A percentile compares a stretch with the other conserved stretches of the same genome.
phyloP scores from a whole-genome alignment of 768 basidiomycete genomes.

The Glaciozyma martinii region DNA sequence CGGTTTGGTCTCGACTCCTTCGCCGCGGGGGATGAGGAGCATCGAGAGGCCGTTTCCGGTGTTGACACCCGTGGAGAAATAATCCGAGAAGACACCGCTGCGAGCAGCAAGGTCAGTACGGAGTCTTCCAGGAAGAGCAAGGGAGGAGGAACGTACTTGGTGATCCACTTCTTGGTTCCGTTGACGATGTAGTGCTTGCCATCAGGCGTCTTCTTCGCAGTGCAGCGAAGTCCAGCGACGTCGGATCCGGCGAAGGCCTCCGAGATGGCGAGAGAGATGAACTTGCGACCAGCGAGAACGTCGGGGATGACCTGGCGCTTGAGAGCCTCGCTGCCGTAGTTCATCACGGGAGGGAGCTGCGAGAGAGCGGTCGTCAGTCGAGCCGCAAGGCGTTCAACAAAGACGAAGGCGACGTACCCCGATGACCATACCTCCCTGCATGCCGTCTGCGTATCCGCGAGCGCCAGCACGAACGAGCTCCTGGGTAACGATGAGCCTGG shows the following conservation, averaged over 20 bases:
- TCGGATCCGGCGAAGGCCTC: conserved; percentile 32
- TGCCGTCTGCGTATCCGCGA: conserved; percentile 29
- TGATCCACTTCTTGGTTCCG: conserved; percentile 30
- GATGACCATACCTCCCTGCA: conserved; percentile 4
- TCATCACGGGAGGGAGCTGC: conserved; percentile 45
- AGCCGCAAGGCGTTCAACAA: conserved; percentile 69
- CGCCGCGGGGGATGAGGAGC: conserved; percentile 34
- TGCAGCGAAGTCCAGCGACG: conserved; percentile 40
- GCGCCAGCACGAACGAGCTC: conserved; percentile 22
- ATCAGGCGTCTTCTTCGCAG: conserved; percentile 34
- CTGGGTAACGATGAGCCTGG: conserved; percentile 23
- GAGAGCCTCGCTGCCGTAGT: conserved; percentile 29
- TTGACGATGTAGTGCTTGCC: conserved; percentile 35
- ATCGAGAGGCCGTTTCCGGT: conserved; percentile 36
- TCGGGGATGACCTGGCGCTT: conserved; percentile 30
- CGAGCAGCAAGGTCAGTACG: conserved; percentile 3
- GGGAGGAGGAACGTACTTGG: conserved; percentile 34
- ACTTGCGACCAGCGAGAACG: conserved; percentile 27
- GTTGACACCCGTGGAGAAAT: conserved; percentile 30
- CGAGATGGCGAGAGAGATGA: conserved; percentile 31
- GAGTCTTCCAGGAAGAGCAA: not conserved
- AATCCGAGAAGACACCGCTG: no score
- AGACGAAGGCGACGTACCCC: conserved; percentile 39
- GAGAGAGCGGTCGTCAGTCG: conserved; percentile 65
- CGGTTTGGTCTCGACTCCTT: conserved; percentile 31